Evolutionary conservation across 805 yeast genomes (phyloP), one percentile per base, ranked within the genome.

Genomic region (Wickerhamomyces pijperi): DNA sequence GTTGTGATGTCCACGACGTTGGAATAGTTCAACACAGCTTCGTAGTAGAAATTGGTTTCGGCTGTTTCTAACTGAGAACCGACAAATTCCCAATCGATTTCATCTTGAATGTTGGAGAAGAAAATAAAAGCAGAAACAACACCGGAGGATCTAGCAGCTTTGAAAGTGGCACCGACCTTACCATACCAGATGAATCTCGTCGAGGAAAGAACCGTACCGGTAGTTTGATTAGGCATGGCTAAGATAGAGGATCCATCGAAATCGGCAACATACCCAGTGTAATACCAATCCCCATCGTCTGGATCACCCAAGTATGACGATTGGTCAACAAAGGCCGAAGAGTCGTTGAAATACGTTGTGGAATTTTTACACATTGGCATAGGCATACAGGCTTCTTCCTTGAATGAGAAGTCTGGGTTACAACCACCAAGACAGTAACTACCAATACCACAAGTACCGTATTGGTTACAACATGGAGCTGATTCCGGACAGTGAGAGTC

Each of bases 161-260:
- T 86, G 52, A 86, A 52, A 37, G 65, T 71, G 36, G 81, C 78
- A 25, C 78, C 64, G 25, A 85, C 70, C 55, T 78, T 82, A 39
- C 97, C 97, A 61, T 82, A 87, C 95, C 95, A 88, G 40, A 88
- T 61, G 61, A 73, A 84, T 53, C 74, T 70, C 4, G 94, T 74
- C 3, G 94, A 78, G 1, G 94, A 80, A 19, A 87, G 55, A 37
- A 86, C 88, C 12, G 95, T 73, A 55, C 96, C 95, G 36, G 73
- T 64, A 16, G 85, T 61, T 38, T 75, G 54, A 43, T 80, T 70
- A 25, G 90, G 92, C 94, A 88, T 83, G 40, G 88, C 83, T 45
- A 86, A 56, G 28, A 82, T 60, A 43, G 74, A 56, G 12, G 78
- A 68, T 46, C 71, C 75, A 46, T 76, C 77, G 51, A 68, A 73